These are phyloP conservation scores for Coprinopsis sp. DNA, from an alignment of 768 basidiomycete genomes.

Conservation along the genomic window DNA sequence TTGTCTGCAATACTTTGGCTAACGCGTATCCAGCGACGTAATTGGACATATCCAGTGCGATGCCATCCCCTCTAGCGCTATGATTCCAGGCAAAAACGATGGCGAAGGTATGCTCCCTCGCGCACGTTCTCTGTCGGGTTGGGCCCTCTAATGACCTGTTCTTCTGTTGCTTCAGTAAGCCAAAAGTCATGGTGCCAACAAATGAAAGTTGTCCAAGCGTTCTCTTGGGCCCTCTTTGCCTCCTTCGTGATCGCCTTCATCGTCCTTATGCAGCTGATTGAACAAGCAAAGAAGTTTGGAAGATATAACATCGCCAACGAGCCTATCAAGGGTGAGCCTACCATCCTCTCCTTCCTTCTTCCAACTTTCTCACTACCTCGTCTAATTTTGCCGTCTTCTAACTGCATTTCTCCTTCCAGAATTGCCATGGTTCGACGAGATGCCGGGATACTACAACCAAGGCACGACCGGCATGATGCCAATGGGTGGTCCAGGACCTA, in stretches of 20 bases:
- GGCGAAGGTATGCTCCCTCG: slow-evolving; percentile 48
- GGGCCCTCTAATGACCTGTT: no score
- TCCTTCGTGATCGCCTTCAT: slow-evolving; percentile 42
- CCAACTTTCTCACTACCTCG: not conserved
- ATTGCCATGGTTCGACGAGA: slow-evolving; percentile 74
- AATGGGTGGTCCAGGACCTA: slow-evolving; percentile 27
- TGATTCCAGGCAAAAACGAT: slow-evolving; percentile 40
- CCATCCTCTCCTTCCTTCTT: not conserved
- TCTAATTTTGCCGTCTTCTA: not conserved
- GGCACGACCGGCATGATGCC: slow-evolving; percentile 23
- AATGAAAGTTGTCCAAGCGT: slow-evolving; percentile 74
- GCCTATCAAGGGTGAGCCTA: slow-evolving; percentile 44
- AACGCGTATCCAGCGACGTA: slow-evolving; percentile 48
- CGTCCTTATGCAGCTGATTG: slow-evolving; percentile 54
- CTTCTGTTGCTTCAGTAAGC: no score
- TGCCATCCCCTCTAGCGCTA: slow-evolving; percentile 35
- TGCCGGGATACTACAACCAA: slow-evolving; percentile 56
- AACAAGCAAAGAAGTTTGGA: slow-evolving; percentile 50
- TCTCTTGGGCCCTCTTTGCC: slow-evolving; percentile 72
- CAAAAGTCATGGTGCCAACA: slow-evolving; percentile 57
- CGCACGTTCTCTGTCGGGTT: no score
- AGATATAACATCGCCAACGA: slow-evolving; percentile 52
- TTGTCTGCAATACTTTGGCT: not conserved
- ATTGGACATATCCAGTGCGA: slow-evolving; percentile 64
- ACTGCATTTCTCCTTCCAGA: slow-evolving; percentile 29